Conservation (phyloP, 129 eudicot genomes). For the Oenanthe sinensis region DNA sequence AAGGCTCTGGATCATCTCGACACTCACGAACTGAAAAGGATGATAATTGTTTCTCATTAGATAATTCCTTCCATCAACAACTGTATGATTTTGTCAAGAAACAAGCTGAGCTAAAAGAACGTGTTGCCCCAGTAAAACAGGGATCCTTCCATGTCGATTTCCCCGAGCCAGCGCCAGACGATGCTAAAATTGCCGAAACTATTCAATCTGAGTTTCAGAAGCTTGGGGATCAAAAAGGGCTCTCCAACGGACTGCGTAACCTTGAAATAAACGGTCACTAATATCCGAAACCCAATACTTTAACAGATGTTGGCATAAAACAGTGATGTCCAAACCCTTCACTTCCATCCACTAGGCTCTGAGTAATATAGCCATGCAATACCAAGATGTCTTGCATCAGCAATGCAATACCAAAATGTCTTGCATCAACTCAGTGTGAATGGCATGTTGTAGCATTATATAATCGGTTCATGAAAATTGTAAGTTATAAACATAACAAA, state of each 20-base stretch:
- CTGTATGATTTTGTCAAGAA: slow-evolving; percentile 54
- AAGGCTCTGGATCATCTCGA: slow-evolving; percentile 83
- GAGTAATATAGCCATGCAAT: background rate
- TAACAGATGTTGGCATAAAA: background rate
- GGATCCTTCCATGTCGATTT: slow-evolving; percentile 76
- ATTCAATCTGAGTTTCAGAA: slow-evolving; percentile 61
- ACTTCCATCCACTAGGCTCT: background rate
- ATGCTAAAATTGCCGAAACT: slow-evolving; percentile 60
- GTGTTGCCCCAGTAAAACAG: slow-evolving; percentile 37
- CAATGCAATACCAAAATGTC: background rate
- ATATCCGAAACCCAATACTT: slow-evolving; percentile 3
- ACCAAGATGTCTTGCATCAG: background rate
- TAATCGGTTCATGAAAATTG: background rate
- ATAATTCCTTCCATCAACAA: slow-evolving; percentile 74
- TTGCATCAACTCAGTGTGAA: background rate
- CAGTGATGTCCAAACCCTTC: background rate
- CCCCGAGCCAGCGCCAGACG: slow-evolving; percentile 65
- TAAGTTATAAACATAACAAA: background rate
- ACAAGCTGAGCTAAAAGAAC: slow-evolving; percentile 37
- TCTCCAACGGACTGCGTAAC: slow-evolving; percentile 24
- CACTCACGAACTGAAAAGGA: slow-evolving; percentile 34
- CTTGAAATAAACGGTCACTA: slow-evolving; percentile 23
- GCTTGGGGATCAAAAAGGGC: slow-evolving; percentile 50
- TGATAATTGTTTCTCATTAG: slow-evolving; percentile 70
- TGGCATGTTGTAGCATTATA: background rate